Base-by-base conservation (phyloP, 768 basidiomycete species). In the Phlebiopsis gigantea region DNA sequence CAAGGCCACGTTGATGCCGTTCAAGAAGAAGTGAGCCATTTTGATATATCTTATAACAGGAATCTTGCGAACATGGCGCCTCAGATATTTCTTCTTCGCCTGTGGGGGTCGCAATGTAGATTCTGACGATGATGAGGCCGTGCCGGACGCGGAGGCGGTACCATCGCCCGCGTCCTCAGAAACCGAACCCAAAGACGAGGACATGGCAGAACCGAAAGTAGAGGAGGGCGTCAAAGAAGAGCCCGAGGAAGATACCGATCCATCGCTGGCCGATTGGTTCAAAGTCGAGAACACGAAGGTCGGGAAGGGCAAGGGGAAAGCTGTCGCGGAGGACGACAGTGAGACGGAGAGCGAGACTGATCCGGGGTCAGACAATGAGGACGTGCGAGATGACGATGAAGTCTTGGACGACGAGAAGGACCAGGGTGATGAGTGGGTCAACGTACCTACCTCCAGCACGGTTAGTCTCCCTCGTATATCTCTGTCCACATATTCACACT, bases 51-150 rank as follows among this genome's bases (percentile, higher is more conserved):
- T 39, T 2, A 3, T 12, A 2, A 17, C 4, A 12, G 34, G 34
- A 39, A 3, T 12, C 2, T 39, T 12, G 12, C 17, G 34, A 39
- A 17, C 34, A 55, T 55, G 22, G 55, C 39, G 4, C 22, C 31
- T 3, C 51, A 91, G 88, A 65, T 91, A 90, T 67, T 90, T 91
- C 70, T 90, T 91, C 72, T 81, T 88, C 64, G 84, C 89, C 4
- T 87, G 83, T 0, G 68, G 73, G 1, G 71, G 85, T 39, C 73
- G 69, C 60, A 70, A 73, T 17, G 75, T 79, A 0, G 86, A 84
- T 31, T 90, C 85, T 62, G 66, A 71, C 25, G 57, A 57, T 22
- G 51, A 54, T 6, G 44, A 46, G 14, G 41, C 39, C 22, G 55
- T 60, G 45, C 47, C 58, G 31, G 58, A 61, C 47, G 60, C 64